Conservation (phyloP, 1,139 yeast genomes). For the Groenewaldozyma sp. region DNA sequence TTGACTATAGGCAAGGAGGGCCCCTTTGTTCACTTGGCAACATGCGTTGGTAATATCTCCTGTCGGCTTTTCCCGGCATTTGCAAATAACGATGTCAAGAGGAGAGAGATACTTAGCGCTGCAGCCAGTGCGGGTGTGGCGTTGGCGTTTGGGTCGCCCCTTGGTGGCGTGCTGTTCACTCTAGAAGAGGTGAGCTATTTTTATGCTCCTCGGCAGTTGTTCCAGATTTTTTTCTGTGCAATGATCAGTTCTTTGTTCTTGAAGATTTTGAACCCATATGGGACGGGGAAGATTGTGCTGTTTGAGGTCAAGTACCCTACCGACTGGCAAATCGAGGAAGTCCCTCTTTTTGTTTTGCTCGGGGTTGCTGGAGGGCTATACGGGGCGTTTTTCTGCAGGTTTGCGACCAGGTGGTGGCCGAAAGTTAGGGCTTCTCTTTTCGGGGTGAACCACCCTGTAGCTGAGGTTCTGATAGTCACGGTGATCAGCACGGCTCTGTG, state of each 20-base stretch:
- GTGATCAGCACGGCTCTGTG: slow-evolving; percentile 42
- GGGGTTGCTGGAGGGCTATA: slow-evolving; percentile 52
- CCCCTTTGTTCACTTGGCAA: slow-evolving; percentile 62
- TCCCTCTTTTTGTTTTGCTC: slow-evolving; percentile 39
- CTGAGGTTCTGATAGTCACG: slow-evolving; percentile 44
- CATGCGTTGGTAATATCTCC: slow-evolving; percentile 54
- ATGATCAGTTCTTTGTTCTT: slow-evolving; percentile 48
- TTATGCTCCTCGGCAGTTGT: slow-evolving; percentile 48
- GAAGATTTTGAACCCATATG: slow-evolving; percentile 51
- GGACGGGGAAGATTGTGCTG: slow-evolving; percentile 52
- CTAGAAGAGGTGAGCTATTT: slow-evolving; percentile 58
- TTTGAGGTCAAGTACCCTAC: slow-evolving; percentile 48
- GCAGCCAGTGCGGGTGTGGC: slow-evolving; percentile 65
- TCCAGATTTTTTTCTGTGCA: slow-evolving; percentile 54
- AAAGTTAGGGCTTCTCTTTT: slow-evolving; percentile 32
- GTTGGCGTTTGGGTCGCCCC: slow-evolving; percentile 60
- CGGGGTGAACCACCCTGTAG: slow-evolving; percentile 35
- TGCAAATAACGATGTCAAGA: slow-evolving; percentile 42
- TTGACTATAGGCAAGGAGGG: slow-evolving; percentile 63
- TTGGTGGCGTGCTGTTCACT: slow-evolving; percentile 60
- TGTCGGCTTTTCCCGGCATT: slow-evolving; percentile 45
- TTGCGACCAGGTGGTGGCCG: slow-evolving; percentile 40
- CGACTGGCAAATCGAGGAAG: slow-evolving; percentile 47
- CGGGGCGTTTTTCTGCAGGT: slow-evolving; percentile 47
- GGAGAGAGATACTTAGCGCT: slow-evolving; percentile 53